These are phyloP conservation scores for Blastobotrys apis DNA, from an alignment of 1,139 yeast species.

Conservation along the genomic window DNA sequence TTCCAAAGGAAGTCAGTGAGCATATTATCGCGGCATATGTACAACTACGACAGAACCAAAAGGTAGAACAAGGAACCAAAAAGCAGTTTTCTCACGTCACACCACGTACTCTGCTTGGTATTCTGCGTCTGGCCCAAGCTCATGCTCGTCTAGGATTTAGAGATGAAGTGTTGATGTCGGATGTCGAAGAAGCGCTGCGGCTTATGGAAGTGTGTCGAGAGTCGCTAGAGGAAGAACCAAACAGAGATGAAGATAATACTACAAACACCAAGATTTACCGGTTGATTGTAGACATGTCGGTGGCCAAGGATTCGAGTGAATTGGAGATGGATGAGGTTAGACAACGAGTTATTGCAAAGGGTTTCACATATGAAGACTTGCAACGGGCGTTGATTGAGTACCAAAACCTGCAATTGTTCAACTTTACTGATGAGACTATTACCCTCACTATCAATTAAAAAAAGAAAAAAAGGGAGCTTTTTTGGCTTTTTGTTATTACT, in stretches of 20 bases:
- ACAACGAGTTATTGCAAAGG: constrained; percentile 73
- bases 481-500: not conserved
- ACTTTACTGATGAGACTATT: not conserved
- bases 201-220: constrained; percentile 81
- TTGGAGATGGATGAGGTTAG: constrained; percentile 58
- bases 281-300: constrained; percentile 51
- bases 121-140: constrained; percentile 91
- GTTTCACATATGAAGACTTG: constrained; percentile 77
- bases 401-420: constrained; percentile 6
- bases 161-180: constrained; percentile 63
- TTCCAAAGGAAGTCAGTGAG: constrained; percentile 83
- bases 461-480: no score
- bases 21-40: constrained; percentile 85
- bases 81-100: constrained; percentile 87
- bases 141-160: constrained; percentile 85
- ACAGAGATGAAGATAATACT: constrained; percentile 45
- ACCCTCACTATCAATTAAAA: not conserved
- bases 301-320: constrained; percentile 40
- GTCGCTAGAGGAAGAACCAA: constrained; percentile 49
- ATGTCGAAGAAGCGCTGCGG: constrained; percentile 94
- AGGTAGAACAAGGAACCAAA: constrained; percentile 69
- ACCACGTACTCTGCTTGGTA: constrained; percentile 89
- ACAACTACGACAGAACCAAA: constrained; percentile 87
- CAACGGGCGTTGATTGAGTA: constrained; percentile 74
- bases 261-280: constrained; percentile 57